Conservation (phyloP, 2,329 filamentous ascomycete genomes). For the Verticillium nubilum region DNA sequence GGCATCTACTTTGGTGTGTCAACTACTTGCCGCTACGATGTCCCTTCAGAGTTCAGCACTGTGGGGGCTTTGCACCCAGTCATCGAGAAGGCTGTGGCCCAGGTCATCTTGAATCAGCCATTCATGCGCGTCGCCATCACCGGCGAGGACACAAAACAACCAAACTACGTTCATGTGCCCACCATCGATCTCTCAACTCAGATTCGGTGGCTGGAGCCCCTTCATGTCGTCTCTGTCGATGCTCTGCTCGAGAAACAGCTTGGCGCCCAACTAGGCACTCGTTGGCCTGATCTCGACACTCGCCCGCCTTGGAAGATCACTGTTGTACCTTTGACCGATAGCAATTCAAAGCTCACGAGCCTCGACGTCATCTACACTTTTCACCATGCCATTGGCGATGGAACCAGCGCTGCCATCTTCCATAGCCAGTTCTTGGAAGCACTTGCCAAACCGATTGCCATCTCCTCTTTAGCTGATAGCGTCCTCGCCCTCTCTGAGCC, state of each 20-base stretch:
- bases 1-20: constrained; percentile 42
- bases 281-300: constrained; percentile 31
- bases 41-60: constrained; percentile 4
- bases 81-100: constrained; percentile 31
- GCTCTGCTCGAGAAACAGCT: constrained; percentile 19
- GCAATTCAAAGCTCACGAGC: constrained; percentile 8
- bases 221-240: constrained; percentile 14
- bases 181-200: constrained; percentile 37
- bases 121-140: constrained; percentile 43
- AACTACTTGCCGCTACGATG: constrained; percentile 37
- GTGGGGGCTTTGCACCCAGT: constrained; percentile 1
- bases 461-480: background rate
- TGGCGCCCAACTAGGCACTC: constrained; percentile 20
- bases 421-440: constrained; percentile 40
- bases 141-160: constrained; percentile 33
- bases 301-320: constrained; percentile 43
- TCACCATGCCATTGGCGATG: constrained; percentile 50
- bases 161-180: constrained; percentile 37
- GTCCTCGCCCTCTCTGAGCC: constrained; percentile 24
- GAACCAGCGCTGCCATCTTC: constrained; percentile 41
- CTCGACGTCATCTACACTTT: constrained; percentile 41
- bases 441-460: constrained; percentile 22
- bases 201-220: constrained; percentile 26
- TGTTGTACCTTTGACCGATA: constrained; percentile 21
- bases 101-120: constrained; percentile 36